phyloP scores from a whole-genome alignment of 2,329 filamentous ascomycete species.

The Tricladium varicosporioides region DNA sequence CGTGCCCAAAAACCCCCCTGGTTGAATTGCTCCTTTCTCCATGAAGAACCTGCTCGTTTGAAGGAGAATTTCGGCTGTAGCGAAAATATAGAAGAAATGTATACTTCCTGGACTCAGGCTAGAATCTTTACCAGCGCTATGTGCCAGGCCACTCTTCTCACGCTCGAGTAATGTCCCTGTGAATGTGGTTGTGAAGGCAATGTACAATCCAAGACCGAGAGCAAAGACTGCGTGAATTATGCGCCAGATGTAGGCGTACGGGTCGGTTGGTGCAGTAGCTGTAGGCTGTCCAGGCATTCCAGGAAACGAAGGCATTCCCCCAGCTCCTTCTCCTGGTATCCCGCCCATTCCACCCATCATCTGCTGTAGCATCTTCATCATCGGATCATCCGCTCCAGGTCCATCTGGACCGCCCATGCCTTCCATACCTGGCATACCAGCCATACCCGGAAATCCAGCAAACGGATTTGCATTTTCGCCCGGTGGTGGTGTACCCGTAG shows the following conservation, averaged over 20 bases:
- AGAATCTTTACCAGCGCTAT: slow-evolving; percentile 30
- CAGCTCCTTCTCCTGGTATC: slow-evolving; percentile 32
- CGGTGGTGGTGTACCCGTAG: slow-evolving; percentile 32
- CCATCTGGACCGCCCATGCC: slow-evolving; percentile 23
- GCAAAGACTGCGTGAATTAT: slow-evolving; percentile 73
- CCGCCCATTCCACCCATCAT: slow-evolving; percentile 55
- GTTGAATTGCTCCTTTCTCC: slow-evolving; percentile 56
- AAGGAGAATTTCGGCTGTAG: slow-evolving; percentile 70
- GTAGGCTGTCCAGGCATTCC: slow-evolving; percentile 34
- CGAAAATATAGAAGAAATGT: slow-evolving; percentile 77
- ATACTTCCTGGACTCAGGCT: slow-evolving; percentile 39
- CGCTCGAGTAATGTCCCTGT: slow-evolving; percentile 63
- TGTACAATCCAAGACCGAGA: slow-evolving; percentile 67
- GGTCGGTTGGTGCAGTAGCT: slow-evolving; percentile 37
- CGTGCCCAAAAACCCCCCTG: slow-evolving; percentile 61
- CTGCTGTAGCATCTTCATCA: slow-evolving; percentile 74
- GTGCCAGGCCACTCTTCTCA: slow-evolving; percentile 36
- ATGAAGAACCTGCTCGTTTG: slow-evolving; percentile 70
- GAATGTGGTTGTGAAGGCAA: slow-evolving; percentile 66
- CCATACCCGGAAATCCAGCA: slow-evolving; percentile 32
- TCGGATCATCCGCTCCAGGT: slow-evolving; percentile 52
- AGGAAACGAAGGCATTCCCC: slow-evolving; percentile 35
- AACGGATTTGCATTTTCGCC: slow-evolving; percentile 32
- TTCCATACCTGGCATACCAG: slow-evolving; percentile 28
- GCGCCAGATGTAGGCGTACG: slow-evolving; percentile 61